A percentile compares a stretch with the other conserved stretches of the same genome.
These are phyloP conservation scores for Aspergillus novofumigatus DNA, from an alignment of 2,329 filamentous ascomycete species.

Conservation along the genomic window DNA sequence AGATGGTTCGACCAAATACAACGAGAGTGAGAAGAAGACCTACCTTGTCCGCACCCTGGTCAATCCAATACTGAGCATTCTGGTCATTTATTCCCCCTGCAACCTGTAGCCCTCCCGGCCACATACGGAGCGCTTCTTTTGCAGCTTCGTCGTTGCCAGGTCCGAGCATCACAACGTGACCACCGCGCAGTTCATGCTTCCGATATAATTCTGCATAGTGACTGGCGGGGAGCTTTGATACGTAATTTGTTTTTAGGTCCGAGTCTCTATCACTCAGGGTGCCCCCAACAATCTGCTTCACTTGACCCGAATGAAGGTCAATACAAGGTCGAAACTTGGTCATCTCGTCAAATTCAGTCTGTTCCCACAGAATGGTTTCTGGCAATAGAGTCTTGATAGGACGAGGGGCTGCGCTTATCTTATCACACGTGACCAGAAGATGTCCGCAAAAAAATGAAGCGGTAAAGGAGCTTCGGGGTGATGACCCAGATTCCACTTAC, in stretches of 20 bases:
- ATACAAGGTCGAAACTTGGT: constrained; percentile 95
- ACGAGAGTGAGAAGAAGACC: constrained; percentile 23
- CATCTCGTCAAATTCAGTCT: constrained; percentile 52
- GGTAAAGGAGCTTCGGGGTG: constrained; percentile 18
- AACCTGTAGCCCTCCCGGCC: constrained; percentile 78
- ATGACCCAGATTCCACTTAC: background rate
- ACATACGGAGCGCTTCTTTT: constrained; percentile 68
- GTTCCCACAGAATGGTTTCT: constrained; percentile 1
- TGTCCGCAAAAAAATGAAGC: background rate
- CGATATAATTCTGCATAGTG: constrained; percentile 81
- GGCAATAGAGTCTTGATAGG: constrained; percentile 6
- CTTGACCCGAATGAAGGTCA: constrained; percentile 92
- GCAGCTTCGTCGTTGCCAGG: constrained; percentile 80
- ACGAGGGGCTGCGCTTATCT: constrained; percentile 25
- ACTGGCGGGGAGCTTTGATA: constrained; percentile 75
- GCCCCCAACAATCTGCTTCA: constrained; percentile 97
- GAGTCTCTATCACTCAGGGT: constrained; percentile 68
- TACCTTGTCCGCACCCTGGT: constrained; percentile 84
- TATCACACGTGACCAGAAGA: constrained; percentile 36
- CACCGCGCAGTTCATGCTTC: constrained; percentile 67
- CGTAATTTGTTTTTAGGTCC: constrained; percentile 83
- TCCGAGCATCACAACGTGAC: constrained; percentile 95
- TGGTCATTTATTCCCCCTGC: constrained; percentile 87
- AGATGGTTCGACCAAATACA: background rate
- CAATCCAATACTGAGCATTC: constrained; percentile 84